Conservation (phyloP, 2,329 filamentous ascomycete genomes). For the Colletotrichum abscissum region DNA sequence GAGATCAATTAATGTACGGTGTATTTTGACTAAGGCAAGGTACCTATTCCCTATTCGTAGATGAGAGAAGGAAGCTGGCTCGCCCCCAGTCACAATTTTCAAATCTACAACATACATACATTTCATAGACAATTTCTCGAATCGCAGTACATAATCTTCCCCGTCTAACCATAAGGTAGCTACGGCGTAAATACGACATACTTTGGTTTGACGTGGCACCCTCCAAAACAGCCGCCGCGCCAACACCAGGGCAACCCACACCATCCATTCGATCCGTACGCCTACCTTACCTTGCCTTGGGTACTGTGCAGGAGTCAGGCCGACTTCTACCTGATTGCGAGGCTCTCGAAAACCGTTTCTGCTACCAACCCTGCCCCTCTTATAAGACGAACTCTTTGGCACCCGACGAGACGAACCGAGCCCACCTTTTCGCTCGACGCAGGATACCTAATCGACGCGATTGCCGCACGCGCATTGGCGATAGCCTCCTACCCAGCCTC, state of each 20-base stretch:
- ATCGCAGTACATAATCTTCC: neutral
- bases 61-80: neutral
- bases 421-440: neutral
- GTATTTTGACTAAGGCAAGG: too few relatives aligned
- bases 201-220: slow-evolving; percentile 5
- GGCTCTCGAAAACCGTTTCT: neutral
- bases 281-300: too few relatives aligned
- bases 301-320: neutral
- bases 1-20: too few relatives aligned
- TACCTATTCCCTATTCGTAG: too few relatives aligned
- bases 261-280: neutral
- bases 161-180: neutral
- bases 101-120: neutral
- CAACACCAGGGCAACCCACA: neutral
- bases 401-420: neutral
- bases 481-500: slow-evolving; percentile 11
- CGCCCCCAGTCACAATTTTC: slow-evolving; percentile 12
- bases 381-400: neutral
- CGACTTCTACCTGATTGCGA: neutral
- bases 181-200: neutral
- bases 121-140: neutral
- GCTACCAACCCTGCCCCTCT: slow-evolving; percentile 1
- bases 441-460: neutral
- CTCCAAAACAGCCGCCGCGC: neutral
- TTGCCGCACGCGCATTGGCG: neutral